These are phyloP conservation scores for Cymbopogon flexuosus DNA, from an alignment of 202 grass and related monocot genomes.

Conservation along the genomic window DNA sequence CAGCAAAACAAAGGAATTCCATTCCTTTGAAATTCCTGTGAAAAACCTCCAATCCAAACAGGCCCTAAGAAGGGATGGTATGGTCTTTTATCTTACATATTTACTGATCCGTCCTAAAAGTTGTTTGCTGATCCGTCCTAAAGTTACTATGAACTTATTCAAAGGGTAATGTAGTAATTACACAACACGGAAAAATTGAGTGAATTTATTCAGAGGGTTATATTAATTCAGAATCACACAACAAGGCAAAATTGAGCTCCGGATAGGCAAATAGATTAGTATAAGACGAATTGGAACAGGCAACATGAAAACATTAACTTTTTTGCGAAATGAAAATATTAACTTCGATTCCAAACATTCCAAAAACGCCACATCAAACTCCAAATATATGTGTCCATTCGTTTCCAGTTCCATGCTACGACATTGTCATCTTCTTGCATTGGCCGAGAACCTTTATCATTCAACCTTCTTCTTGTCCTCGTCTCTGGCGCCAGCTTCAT, in stretches of 20 bases:
- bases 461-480: constrained; percentile 3
- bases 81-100: too few species aligned
- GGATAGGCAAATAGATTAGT: not conserved
- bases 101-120: too few species aligned
- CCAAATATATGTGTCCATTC: not conserved
- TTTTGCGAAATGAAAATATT: not conserved
- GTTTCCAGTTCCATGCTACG: not conserved
- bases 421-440: not conserved
- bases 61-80: too few species aligned
- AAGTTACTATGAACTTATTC: too few species aligned
- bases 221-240: too few species aligned
- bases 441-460: not conserved
- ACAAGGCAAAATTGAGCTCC: not conserved
- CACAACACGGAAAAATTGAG: too few species aligned
- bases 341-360: not conserved
- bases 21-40: too few species aligned
- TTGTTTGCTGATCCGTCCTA: too few species aligned
- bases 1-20: too few species aligned
- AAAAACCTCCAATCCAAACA: too few species aligned
- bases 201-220: too few species aligned
- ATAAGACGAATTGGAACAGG: not conserved
- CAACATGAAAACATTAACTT: not conserved
- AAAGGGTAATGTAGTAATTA: too few species aligned
- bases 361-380: not conserved
- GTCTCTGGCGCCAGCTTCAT: not conserved